phyloP scores from a whole-genome alignment of 129 eudicot species.

The Flaveria linearis region DNA sequence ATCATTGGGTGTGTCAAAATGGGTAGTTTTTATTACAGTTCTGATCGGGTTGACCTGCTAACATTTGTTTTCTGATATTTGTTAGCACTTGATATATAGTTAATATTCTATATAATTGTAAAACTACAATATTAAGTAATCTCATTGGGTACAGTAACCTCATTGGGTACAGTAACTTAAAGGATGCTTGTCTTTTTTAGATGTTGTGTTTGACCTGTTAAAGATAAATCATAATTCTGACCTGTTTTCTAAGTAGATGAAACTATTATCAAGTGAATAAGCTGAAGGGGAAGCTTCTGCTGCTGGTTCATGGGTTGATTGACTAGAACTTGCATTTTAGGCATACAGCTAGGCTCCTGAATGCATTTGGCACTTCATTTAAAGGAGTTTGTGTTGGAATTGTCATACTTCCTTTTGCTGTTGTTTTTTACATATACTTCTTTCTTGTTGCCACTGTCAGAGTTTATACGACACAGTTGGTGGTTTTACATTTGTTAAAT shows the following conservation, averaged over 20 bases:
- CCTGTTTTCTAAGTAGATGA: neutral
- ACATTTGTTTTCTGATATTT: neutral
- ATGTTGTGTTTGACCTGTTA: neutral
- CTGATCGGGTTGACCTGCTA: neutral
- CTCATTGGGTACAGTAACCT: neutral
- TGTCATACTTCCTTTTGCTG: neutral
- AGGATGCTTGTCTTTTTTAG: neutral
- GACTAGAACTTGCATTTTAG: slow-evolving; percentile 96
- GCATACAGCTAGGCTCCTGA: slow-evolving; percentile 95
- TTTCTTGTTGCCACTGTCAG: neutral
- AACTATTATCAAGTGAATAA: slow-evolving; percentile 32
- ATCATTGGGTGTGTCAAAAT: neutral
- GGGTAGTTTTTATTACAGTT: neutral
- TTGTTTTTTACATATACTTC: neutral
- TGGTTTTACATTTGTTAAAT: too few relatives aligned
- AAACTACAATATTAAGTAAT: neutral
- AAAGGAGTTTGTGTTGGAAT: slow-evolving; percentile 52
- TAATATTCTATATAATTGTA: neutral
- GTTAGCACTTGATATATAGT: neutral
- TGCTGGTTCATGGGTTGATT: slow-evolving; percentile 89
- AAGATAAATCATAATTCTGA: neutral
- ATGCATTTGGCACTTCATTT: slow-evolving; percentile 90
- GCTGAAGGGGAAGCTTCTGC: slow-evolving; percentile 59
- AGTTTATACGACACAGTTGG: too few relatives aligned
- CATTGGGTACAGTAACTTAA: neutral